Evolutionary conservation across 2,329 filamentous ascomycete genomes (phyloP), one percentile per base, ranked within the genome.

Genomic region (Colletotrichum tamarilloi): DNA sequence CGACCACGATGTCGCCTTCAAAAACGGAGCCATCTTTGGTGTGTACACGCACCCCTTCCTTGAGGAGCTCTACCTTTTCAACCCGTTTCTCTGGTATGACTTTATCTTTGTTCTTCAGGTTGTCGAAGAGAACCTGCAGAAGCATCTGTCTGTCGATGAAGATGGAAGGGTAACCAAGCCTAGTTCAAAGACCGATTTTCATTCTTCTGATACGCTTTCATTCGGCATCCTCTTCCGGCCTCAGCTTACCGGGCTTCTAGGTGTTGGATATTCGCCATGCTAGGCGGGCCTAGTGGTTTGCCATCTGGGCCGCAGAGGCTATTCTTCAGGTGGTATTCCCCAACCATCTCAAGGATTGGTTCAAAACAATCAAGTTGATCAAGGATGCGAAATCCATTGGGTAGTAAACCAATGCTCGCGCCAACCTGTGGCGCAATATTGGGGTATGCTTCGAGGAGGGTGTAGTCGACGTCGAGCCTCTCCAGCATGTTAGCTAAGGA

Each of bases 351-450:
- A 1, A 77, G 74, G 8, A 83, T 72, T 1, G 76, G 38, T 35
- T 82, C 77, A 46, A 80, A 81, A 22, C 79, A 77, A 2, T 75
- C 76, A 0, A 90, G 75, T 76, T 90, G 88, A 62, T 89, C 87
- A 0, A 89, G 76, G 12, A 90, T 85, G 1, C 84, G 80, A 4
- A 78, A 69, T 0, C 85, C 85, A 24, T 85, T 81, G 0, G 87
- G 80, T 0, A 82, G 65, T 0, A 89, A 69, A 0, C 81, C 85
- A 24, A 90, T 86, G 4, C 82, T 84, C 0, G 87, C 87, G 0
- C 88, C 88, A 0, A 85, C 79, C 35, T 84, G 79, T 0, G 87
- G 87, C 0, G 83, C 83, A 30, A 89, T 83, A 0, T 82, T 76
- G 0, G 74, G 26, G 53, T 85, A 78, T 0, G 80, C 78, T 74